Base-by-base conservation (phyloP, 306 rosid genomes). In the Gillenia trifoliata region DNA sequence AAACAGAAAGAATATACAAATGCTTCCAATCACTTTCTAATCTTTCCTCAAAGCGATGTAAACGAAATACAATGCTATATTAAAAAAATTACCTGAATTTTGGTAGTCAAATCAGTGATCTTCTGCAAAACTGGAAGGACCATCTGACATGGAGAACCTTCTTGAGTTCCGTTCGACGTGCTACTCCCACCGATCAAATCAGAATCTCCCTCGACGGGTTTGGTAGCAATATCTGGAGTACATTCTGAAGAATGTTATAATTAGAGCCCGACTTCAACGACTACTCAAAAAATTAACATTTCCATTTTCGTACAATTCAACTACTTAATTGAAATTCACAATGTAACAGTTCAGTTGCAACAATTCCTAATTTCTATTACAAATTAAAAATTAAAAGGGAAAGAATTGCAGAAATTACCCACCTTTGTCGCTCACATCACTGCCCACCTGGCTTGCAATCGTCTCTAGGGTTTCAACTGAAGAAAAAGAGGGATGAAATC, bases 61-160 rank as follows among this genome's bases (percentile, higher is more conserved):
- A 17, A 4, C 54, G 22, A 61, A 11, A 20, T n/a, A 19, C 8
- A 36, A 63, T n/a, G 45, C 11, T 47, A 66, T 29, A 49, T 26
- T 55, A 11, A 73, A 66, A 66, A 72, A 50, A 54, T 71, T 67
- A 95, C 99, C 98, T 83, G 87, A 75, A 94, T 30, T 82, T 81
- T 84, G 76, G 85, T 29, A 81, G 93, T 84, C 69, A 92, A 79
- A 67, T 84, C 79, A 71, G 85, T 66, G 50, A 94, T 84, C 77
- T 90, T 94, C 84, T 86, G 89, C 73, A 90, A 71, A 63, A 95
- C 90, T 15, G 98, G 99, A 75, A 92, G 96, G 8, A 93, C 84
- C 29, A 85, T 92, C 54, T 77, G 83, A 80, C 85, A 86, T 5
- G 91, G 80, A 38, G 93, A 81, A 73, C 69, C 70, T 72, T 88